A percentile compares a stretch with the other conserved stretches of the same genome.
phyloP scores from a whole-genome alignment of 2,329 filamentous ascomycete species.

The Phaeosphaeriaceae sp. region DNA sequence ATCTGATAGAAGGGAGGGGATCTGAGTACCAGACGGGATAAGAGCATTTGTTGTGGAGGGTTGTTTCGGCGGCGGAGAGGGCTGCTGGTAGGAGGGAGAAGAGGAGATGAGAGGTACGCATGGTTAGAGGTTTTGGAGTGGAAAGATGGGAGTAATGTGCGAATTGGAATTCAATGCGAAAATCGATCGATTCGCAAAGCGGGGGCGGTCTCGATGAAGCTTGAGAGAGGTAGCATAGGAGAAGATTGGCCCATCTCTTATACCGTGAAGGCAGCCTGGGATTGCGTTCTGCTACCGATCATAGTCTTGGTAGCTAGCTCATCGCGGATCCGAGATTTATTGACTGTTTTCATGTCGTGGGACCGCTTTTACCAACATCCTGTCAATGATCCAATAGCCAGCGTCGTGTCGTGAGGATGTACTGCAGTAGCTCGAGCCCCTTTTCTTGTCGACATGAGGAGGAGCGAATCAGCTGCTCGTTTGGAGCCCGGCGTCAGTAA shows the following conservation, averaged over 20 bases:
- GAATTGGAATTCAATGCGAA: too few species aligned
- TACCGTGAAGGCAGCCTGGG: conserved; percentile 1
- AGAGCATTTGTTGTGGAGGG: conserved; percentile 36
- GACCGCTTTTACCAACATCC: conserved; percentile 20
- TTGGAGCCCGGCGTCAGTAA: conserved; percentile 9
- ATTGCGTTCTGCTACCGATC: not conserved
- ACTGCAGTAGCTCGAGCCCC: conserved; percentile 9
- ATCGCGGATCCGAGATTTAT: conserved; percentile 6
- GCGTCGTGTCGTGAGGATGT: conserved; percentile 10
- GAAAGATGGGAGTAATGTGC: not conserved
- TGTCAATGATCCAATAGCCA: conserved; percentile 1
- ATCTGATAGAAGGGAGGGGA: too few species aligned
- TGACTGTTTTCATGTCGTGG: conserved; percentile 4
- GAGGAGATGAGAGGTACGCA: conserved; percentile 27
- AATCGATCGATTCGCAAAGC: too few species aligned
- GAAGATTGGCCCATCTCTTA: conserved; percentile 12
- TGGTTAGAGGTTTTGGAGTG: conserved; percentile 11
- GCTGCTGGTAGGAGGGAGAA: conserved; percentile 15
- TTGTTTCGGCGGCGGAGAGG: conserved; percentile 16
- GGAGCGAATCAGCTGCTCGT: conserved; percentile 1
- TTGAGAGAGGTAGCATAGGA: not conserved
- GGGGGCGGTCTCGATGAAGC: not conserved
- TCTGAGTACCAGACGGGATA: conserved; percentile 28
- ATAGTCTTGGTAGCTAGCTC: not conserved
- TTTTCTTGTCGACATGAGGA: conserved; percentile 1